Conservation (phyloP, 306 rosid species). For the Prunus campanulata region DNA sequence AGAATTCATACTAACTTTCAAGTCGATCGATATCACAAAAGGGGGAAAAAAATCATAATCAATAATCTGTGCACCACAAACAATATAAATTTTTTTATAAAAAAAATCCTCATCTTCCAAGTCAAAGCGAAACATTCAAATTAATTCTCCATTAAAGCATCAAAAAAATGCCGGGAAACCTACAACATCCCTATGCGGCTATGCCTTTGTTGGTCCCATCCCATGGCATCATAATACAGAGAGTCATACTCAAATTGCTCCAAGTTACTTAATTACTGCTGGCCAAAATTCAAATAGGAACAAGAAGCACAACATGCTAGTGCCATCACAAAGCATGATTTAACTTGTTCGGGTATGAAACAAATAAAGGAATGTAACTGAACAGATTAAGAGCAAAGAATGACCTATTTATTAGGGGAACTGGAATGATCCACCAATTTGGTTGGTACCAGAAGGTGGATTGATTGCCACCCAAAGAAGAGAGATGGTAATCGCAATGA, state of each 20-base stretch:
- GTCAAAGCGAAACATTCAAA: constrained; percentile 10
- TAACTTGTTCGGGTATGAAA: constrained; percentile 8
- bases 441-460: constrained; percentile 65
- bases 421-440: constrained; percentile 89
- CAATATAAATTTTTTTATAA: too few relatives aligned
- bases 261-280: constrained; percentile 1
- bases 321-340: constrained; percentile 22
- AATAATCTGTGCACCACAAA: too few relatives aligned
- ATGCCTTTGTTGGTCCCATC: neutral
- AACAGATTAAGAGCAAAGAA: constrained; percentile 18
- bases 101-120: neutral
- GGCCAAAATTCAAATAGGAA: constrained; percentile 28
- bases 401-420: constrained; percentile 56
- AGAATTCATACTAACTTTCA: too few relatives aligned
- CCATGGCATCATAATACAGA: neutral
- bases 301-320: constrained; percentile 18
- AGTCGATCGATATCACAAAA: neutral
- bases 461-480: constrained; percentile 98
- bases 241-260: constrained; percentile 12
- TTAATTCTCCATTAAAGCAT: constrained; percentile 8
- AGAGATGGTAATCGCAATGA: constrained; percentile 86
- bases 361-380: constrained; percentile 27
- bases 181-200: neutral
- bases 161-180: neutral
- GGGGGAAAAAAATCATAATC: neutral